A percentile compares a stretch with the other conserved stretches of the same genome.
phyloP scores from a whole-genome alignment of 108 stramenopile genomes.

The Conticribra weissflogii region DNA sequence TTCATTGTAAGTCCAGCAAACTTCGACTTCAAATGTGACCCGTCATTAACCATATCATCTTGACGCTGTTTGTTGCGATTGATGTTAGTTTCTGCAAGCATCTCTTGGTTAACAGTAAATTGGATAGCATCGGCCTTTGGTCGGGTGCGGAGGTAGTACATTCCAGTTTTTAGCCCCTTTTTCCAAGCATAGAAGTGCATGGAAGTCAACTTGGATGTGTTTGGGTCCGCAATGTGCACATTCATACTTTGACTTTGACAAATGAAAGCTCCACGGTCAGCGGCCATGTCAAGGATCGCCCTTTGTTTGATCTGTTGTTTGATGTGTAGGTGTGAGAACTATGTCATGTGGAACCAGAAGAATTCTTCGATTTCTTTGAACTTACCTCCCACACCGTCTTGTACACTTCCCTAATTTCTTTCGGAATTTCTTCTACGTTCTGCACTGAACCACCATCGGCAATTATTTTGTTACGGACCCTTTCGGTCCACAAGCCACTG shows the following conservation, averaged over 20 bases:
- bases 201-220: constrained; percentile 89
- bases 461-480: constrained; percentile 96
- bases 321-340: too few relatives aligned
- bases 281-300: constrained; percentile 97
- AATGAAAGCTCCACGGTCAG: constrained; percentile 98
- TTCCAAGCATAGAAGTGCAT: constrained; percentile 99
- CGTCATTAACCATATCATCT: constrained; percentile 26
- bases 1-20: constrained; percentile 58
- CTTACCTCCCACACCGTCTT: constrained; percentile 99
- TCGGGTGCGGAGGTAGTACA: constrained; percentile 98
- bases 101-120: constrained; percentile 97
- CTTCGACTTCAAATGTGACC: constrained; percentile 39
- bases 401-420: constrained; percentile 93
- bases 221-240: constrained; percentile 98
- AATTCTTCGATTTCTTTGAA: too few relatives aligned
- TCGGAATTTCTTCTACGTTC: constrained; percentile 91
- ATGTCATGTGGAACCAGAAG: too few relatives aligned
- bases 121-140: constrained; percentile 99
- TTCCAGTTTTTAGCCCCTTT: constrained; percentile 98
- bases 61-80: constrained; percentile 38
- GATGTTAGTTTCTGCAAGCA: constrained; percentile 60
- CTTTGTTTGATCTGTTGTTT: constrained; percentile 96
- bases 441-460: constrained; percentile 97
- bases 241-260: constrained; percentile 99
- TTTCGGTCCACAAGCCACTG: constrained; percentile 95